These are phyloP conservation scores for Sporothrix sp. DNA, from an alignment of 2,329 filamentous ascomycete species.

Conservation along the genomic window DNA sequence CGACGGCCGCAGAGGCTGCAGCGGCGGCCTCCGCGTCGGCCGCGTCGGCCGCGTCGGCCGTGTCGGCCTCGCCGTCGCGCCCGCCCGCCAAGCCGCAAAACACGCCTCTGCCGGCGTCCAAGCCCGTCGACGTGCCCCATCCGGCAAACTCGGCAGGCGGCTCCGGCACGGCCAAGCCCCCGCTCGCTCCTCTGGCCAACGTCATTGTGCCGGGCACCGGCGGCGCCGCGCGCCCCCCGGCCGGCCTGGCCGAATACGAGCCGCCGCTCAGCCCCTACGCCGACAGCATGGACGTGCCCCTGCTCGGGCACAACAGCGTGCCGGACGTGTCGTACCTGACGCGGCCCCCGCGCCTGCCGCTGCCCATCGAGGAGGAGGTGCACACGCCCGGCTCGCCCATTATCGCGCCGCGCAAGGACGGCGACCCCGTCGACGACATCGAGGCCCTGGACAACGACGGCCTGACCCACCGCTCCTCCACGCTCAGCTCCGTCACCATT, in stretches of 20 bases:
- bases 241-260: conserved; percentile 21
- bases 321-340: conserved; percentile 54
- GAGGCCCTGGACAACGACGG: conserved; percentile 38
- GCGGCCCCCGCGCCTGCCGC: conserved; percentile 77
- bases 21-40: no score
- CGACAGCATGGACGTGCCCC: conserved; percentile 32
- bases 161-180: conserved; percentile 18
- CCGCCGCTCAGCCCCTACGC: conserved; percentile 24
- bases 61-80: conserved; percentile 14
- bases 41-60: conserved; percentile 19
- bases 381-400: conserved; percentile 87
- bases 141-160: neutral
- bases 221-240: neutral
- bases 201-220: neutral
- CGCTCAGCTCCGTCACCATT: conserved; percentile 50
- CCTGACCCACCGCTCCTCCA: conserved; percentile 46
- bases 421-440: conserved; percentile 43
- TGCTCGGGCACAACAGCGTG: conserved; percentile 46
- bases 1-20: conserved; percentile 13
- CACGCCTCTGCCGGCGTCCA: conserved; percentile 25
- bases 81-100: conserved; percentile 18
- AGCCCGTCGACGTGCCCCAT: conserved; percentile 48
- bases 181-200: conserved; percentile 1
- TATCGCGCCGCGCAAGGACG: conserved; percentile 56
- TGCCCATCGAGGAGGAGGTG: conserved; percentile 87